Conservation (phyloP, 2,329 filamentous ascomycete species). For the Fusarium austroafricanum region DNA sequence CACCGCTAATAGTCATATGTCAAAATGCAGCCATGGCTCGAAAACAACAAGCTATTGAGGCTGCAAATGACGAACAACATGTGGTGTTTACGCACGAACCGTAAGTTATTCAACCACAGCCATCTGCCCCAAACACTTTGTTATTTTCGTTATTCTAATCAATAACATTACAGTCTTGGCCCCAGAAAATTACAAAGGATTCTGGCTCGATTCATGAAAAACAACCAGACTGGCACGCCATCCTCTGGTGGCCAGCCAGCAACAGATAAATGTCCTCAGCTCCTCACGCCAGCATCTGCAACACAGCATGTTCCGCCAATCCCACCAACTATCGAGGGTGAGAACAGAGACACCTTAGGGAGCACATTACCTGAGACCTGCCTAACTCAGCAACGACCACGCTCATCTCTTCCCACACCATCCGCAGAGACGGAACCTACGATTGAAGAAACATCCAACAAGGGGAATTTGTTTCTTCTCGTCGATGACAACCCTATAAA, state of each 20-base stretch:
- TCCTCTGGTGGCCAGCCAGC: too few species aligned
- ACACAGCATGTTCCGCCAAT: not conserved
- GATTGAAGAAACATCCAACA: accelerated
- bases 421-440: not conserved
- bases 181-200: not conserved
- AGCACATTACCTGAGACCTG: too few species aligned
- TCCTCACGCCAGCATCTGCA: not conserved
- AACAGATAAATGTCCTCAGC: not conserved
- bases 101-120: not conserved
- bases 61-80: not conserved
- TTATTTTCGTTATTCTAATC: accelerated
- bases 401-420: not conserved
- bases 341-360: not conserved
- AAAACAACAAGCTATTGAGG: not conserved
- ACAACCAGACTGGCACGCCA: too few species aligned
- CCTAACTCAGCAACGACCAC: not conserved
- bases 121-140: not conserved
- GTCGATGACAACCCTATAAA: conserved; percentile 12
- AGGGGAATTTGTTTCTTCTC: not conserved
- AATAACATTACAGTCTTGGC: not conserved
- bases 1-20: not conserved
- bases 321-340: not conserved
- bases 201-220: not conserved
- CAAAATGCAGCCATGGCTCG: not conserved
- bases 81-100: not conserved